Conservation (phyloP, 2,329 filamentous ascomycete genomes). For the Penicillium italicum region DNA sequence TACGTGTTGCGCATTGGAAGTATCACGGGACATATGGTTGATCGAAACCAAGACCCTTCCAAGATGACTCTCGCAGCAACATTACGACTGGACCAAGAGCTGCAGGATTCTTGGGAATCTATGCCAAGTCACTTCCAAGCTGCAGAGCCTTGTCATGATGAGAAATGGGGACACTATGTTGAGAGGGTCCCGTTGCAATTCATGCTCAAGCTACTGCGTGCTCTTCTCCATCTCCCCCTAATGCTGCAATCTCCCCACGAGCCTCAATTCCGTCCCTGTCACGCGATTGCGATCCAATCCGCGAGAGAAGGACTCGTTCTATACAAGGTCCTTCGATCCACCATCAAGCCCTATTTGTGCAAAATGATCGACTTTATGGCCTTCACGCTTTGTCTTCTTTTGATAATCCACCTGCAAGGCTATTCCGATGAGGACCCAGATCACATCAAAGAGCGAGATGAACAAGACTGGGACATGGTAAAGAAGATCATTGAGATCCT, state of each 20-base stretch:
- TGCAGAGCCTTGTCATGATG: constrained; percentile 17
- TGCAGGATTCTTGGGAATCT: constrained; percentile 31
- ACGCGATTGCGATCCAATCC: constrained; percentile 40
- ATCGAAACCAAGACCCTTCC: constrained; percentile 40
- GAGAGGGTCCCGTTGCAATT: constrained; percentile 39
- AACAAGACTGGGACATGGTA: constrained; percentile 39
- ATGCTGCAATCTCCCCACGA: constrained; percentile 42
- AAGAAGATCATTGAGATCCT: constrained; percentile 33
- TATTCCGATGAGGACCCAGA: constrained; percentile 25
- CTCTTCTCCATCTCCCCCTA: constrained; percentile 48
- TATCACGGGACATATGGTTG: constrained; percentile 39
- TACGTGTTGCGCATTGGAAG: constrained; percentile 34
- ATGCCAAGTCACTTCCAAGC: constrained; percentile 35
- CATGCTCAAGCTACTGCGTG: constrained; percentile 38
- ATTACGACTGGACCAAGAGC: constrained; percentile 41
- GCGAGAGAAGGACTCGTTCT: constrained; percentile 40
- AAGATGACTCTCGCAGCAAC: constrained; percentile 39
- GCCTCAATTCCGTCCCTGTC: constrained; percentile 39
- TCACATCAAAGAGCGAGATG: constrained; percentile 30
- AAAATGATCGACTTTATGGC: constrained; percentile 49
- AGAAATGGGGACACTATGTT: constrained; percentile 28
- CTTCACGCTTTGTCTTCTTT: constrained; percentile 46
- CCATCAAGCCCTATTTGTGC: constrained; percentile 39
- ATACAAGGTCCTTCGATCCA: constrained; percentile 38
- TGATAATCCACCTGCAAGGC: constrained; percentile 45